Base-by-base conservation (phyloP, 768 basidiomycete species). In the Saitozyma sp. region DNA sequence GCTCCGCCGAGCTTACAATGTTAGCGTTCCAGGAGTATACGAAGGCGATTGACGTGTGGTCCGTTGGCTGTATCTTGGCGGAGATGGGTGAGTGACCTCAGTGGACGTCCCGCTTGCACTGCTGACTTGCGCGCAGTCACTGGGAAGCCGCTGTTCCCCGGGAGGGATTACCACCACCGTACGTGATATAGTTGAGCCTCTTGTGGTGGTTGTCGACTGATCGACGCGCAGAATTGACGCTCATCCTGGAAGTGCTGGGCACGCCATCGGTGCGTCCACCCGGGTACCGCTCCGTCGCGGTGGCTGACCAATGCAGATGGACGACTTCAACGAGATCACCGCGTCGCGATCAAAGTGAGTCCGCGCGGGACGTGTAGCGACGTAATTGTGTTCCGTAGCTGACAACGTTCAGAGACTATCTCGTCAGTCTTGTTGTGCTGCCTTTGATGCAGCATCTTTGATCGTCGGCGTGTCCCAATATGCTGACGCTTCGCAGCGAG, bases 241-340 rank as follows among this genome's bases (percentile, higher is more conserved):
- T 95, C 59, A 96, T 98, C 69, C 86, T 96, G 61, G 92, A 95
- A 71, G 89, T 94, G n/a, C 86, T 97, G 43, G 94, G 94, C 0
- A 82, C 81, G 16, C 81, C 82, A 0, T 74, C 75, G 10, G 70
- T 74, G 45, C 57, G 70, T 48, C 9, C 41, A 37, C 0, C 5
- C 29, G n/a, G 39, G 6, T 37, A 13, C 8, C 45, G 20, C 48
- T 56, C 1, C 2, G 40, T 46, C 29, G 56, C 20, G 16, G 46
- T 50, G 52, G 45, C 53, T 59, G 59, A 46, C 58, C 17, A 14
- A 91, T 3, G 88, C 89, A 16, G 9, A 86, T 96, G 74, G 94
- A 96, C 71, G 93, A 96, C 74, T 95, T 96, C 78, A 91, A 95
- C 67, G 91, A 91, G 7, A 95, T 95, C 74, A 90, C 87, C 17